These are phyloP conservation scores for Emericellopsis atlantica DNA, from an alignment of 2,329 filamentous ascomycete genomes.

Conservation along the genomic window DNA sequence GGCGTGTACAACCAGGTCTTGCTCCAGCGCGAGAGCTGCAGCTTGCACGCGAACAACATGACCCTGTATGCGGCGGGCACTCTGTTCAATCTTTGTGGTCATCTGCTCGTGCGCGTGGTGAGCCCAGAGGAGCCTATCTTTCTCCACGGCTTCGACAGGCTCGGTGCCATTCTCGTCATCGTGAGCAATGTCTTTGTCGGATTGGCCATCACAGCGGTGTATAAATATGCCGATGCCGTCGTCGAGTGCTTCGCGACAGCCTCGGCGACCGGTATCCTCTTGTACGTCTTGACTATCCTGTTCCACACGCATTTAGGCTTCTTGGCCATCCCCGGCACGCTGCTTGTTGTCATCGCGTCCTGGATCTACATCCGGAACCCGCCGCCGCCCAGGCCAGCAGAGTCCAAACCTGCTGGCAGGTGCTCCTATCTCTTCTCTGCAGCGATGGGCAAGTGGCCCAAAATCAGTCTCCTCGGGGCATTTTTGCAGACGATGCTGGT, in stretches of 20 bases:
- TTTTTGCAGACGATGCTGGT: too few relatives aligned
- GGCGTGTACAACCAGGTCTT: slow-evolving; percentile 21
- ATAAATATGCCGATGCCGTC: slow-evolving; percentile 20
- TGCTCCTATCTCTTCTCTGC: too few relatives aligned
- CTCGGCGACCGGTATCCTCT: slow-evolving; percentile 15
- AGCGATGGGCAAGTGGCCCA: too few relatives aligned
- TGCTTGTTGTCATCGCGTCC: slow-evolving; percentile 16
- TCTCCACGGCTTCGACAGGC: slow-evolving; percentile 10
- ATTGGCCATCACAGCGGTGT: slow-evolving; percentile 9
- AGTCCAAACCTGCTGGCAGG: too few relatives aligned
- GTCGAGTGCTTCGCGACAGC: slow-evolving; percentile 19
- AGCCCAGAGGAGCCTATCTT: slow-evolving; percentile 14
- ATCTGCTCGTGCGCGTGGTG: slow-evolving; percentile 9
- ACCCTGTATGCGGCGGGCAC: slow-evolving; percentile 16
- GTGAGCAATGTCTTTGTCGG: slow-evolving; percentile 2
- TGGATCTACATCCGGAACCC: slow-evolving; percentile 14
- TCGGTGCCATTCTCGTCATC: slow-evolving; percentile 15
- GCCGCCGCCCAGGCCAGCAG: too few relatives aligned
- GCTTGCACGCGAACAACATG: slow-evolving; percentile 19
- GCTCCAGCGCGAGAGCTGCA: slow-evolving; percentile 15
- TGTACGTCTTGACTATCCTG: slow-evolving; percentile 5
- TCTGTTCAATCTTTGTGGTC: slow-evolving; percentile 14
- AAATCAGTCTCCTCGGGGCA: too few relatives aligned
- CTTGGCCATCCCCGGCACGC: slow-evolving; percentile 14
- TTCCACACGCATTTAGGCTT: slow-evolving; percentile 14